Conservation (phyloP, 495 filamentous ascomycete species). For the Evernia prunastri region DNA sequence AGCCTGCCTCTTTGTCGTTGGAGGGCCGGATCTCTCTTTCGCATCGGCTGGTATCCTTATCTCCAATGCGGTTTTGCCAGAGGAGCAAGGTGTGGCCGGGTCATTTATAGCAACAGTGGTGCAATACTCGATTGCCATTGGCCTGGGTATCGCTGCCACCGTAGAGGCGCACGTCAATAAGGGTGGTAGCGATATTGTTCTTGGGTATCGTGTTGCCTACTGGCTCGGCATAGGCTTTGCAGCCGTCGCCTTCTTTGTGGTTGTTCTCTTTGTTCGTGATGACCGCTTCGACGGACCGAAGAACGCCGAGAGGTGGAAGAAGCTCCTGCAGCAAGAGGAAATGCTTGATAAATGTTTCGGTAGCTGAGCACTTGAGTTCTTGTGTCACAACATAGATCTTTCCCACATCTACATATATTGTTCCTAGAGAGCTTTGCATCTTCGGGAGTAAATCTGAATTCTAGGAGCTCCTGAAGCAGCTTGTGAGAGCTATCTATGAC, state of each 20-base stretch:
- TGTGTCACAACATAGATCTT: too few relatives aligned
- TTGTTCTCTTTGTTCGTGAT: slow-evolving; percentile 27
- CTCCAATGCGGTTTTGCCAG: slow-evolving; percentile 47
- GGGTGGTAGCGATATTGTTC: slow-evolving; percentile 38
- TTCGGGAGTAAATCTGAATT: too few relatives aligned
- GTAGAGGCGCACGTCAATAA: slow-evolving; percentile 46
- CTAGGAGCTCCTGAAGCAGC: too few relatives aligned
- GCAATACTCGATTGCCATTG: slow-evolving; percentile 55
- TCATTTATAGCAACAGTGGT: slow-evolving; percentile 53
- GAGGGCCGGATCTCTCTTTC: slow-evolving; percentile 59
- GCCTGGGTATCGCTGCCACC: slow-evolving; percentile 56
- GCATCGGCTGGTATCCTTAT: slow-evolving; percentile 54
- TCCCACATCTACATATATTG: too few relatives aligned
- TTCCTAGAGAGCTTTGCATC: too few relatives aligned
- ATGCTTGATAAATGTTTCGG: neutral
- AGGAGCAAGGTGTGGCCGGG: slow-evolving; percentile 59
- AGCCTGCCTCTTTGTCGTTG: slow-evolving; percentile 47
- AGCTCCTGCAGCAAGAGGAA: neutral
- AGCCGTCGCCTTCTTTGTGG: slow-evolving; percentile 24
- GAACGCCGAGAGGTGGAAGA: neutral
- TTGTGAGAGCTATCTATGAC: too few relatives aligned
- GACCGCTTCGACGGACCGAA: slow-evolving; percentile 19
- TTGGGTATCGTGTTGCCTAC: slow-evolving; percentile 50
- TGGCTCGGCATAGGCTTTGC: slow-evolving; percentile 36
- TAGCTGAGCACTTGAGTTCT: neutral